Evolutionary conservation across 345 rosid species (phyloP).

Genomic region (Lepidium aucheri): DNA sequence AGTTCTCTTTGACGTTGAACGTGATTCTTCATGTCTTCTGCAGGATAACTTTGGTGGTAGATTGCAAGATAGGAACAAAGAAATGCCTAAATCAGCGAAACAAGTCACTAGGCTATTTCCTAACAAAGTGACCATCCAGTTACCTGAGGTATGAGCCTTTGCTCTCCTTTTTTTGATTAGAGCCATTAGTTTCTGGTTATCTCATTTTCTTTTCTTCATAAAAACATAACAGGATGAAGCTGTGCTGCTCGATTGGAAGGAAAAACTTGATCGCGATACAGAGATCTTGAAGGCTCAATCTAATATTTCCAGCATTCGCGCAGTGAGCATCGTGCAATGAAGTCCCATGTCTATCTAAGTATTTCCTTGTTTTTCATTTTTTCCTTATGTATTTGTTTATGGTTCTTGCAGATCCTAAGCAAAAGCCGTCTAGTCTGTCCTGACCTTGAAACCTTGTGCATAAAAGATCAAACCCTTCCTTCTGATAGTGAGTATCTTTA

Average conservation of each 20-base stretch:
- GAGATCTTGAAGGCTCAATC: slow-evolving; percentile 80
- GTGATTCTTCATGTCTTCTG: slow-evolving; percentile 16
- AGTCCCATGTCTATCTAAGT: not conserved
- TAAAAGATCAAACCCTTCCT: slow-evolving; percentile 74
- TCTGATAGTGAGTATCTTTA: slow-evolving; percentile 50
- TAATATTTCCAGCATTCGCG: slow-evolving; percentile 52
- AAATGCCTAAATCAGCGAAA: slow-evolving; percentile 72
- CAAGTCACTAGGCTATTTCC: slow-evolving; percentile 87
- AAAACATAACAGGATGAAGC: slow-evolving; percentile 63
- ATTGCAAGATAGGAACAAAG: slow-evolving; percentile 83
- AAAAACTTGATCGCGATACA: slow-evolving; percentile 76
- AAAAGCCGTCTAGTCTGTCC: slow-evolving; percentile 63
- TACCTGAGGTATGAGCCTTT: slow-evolving; percentile 64
- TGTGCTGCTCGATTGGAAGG: slow-evolving; percentile 87
- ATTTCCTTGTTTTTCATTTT: not conserved
- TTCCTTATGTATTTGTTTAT: slow-evolving; percentile 1
- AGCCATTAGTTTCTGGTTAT: not conserved
- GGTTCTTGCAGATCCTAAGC: slow-evolving; percentile 46
- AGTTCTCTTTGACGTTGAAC: not conserved
- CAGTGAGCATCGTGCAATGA: slow-evolving; percentile 42
- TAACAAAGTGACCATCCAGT: slow-evolving; percentile 82
- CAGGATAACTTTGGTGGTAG: slow-evolving; percentile 81
- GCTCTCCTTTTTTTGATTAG: not conserved
- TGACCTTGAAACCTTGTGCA: slow-evolving; percentile 59
- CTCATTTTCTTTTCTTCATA: slow-evolving; percentile 10